Conservation (phyloP, 2,329 filamentous ascomycete species). For the Lasiodiplodia sp. region DNA sequence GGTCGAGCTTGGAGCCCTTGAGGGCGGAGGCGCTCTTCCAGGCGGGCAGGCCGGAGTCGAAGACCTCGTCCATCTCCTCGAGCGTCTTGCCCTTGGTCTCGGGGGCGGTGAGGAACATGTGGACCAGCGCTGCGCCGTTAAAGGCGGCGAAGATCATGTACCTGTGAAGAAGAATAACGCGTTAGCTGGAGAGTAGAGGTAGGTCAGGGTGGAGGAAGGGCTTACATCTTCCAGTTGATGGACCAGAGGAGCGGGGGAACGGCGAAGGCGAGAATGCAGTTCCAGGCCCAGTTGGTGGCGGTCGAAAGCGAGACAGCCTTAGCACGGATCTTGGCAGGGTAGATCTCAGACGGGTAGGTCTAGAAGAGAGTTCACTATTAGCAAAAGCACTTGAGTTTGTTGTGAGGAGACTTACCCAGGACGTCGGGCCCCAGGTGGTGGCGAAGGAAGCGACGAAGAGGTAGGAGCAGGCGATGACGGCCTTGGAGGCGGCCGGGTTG, state of each 20-base stretch:
- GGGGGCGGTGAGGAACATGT: conserved; percentile 40
- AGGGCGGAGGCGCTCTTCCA: conserved; percentile 31
- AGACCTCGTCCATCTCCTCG: conserved; percentile 43
- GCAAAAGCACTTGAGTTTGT: background rate
- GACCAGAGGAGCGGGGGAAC: conserved; percentile 44
- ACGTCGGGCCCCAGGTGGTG: conserved; percentile 59
- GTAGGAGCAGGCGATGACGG: conserved; percentile 67
- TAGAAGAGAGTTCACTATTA: background rate
- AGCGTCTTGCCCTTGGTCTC: conserved; percentile 43
- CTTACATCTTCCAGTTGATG: conserved; percentile 37
- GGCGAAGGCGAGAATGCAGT: conserved; percentile 63
- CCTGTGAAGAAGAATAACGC: conserved; percentile 44
- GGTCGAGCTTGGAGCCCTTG: conserved; percentile 44
- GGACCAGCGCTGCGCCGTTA: conserved; percentile 35
- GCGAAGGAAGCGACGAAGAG: conserved; percentile 69
- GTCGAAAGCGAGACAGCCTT: conserved; percentile 49
- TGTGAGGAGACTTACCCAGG: conserved; percentile 47
- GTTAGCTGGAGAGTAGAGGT: background rate
- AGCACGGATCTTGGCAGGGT: conserved; percentile 41
- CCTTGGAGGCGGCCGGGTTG: conserved; percentile 59
- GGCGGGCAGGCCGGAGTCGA: conserved; percentile 30
- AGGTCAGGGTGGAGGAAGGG: conserved; percentile 13
- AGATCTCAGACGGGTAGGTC: conserved; percentile 60
- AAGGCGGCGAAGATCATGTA: conserved; percentile 40
- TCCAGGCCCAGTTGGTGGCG: conserved; percentile 48